Base-by-base conservation (phyloP, 1,284 basidiomycete species). In the Ustilago shanxiensis region DNA sequence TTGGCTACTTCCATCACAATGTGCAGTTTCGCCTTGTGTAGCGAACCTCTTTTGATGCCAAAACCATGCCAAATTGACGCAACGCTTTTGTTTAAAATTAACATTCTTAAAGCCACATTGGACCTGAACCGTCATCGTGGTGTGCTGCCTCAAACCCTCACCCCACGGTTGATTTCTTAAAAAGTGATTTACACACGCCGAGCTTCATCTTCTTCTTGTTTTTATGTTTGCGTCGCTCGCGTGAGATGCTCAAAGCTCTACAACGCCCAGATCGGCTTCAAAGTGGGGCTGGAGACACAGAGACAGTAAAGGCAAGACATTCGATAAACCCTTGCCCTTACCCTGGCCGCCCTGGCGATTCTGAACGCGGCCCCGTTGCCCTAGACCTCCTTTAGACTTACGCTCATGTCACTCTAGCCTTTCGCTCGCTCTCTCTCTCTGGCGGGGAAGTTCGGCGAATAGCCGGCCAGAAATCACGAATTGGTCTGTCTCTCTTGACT, bases 311-410 rank as follows among this genome's bases (percentile, higher is more conserved):
- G 31, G 35, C 35, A 37, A 37, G 35, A 37, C 35, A 37, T 37
- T 37, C 35, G 35, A 37, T 41, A 45, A 65, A 65, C 58, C 58
- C 59, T 61, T 57, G 58, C 14, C 51, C 39, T 37, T 8, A 41
- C 37, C 37, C 33, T 55, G 37, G 28, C 28, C 41, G 20, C 55
- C 54, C 39, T 39, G 14, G 8, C 20, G 11, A 24, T 22, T 35
- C 14, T 54, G 35, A 16, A 3, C 35, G 33, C 37, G 16, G 31
- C 31, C 60, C 52, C 66, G 60, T 70, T 22, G 63, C 39, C 49
- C 68, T 44, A 71, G 68, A 54, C 20, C 44, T 56, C 49, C n/a
- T n/a, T 66, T 61, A 71, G 59, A 41, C 68, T 62, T 53, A 71
- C 68, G 68, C 57, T 54, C 35, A 60, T 60, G 66, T 68, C 66